Percentiles rank a stretch among this genome's conserved stretches.
phyloP scores from a whole-genome alignment of 1,284 basidiomycete genomes.

The Fomitopsis palustris region DNA sequence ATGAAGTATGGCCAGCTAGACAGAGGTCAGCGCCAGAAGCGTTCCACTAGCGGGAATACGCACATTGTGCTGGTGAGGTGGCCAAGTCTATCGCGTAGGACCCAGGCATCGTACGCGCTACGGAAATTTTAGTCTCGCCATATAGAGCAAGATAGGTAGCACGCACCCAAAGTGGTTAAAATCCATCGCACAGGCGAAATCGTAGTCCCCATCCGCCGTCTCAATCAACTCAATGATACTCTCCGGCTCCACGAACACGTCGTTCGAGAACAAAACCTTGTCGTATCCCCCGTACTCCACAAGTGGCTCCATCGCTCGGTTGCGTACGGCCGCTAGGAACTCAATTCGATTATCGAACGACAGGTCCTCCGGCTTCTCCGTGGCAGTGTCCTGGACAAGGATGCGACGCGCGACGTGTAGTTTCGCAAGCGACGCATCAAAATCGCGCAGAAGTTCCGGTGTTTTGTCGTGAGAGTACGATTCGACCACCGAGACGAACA shows the following conservation, averaged over 20 bases:
- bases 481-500: slow-evolving; percentile 56
- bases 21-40: neutral
- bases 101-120: slow-evolving; percentile 46
- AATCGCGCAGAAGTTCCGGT: slow-evolving; percentile 34
- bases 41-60: neutral
- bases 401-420: slow-evolving; percentile 33
- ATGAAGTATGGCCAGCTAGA: slow-evolving; percentile 48
- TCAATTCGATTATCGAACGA: slow-evolving; percentile 38
- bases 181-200: slow-evolving; percentile 56
- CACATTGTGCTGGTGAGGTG: slow-evolving; percentile 35
- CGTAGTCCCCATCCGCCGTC: slow-evolving; percentile 44
- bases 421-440: slow-evolving; percentile 30
- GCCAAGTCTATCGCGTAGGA: slow-evolving; percentile 38
- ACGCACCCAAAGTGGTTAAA: slow-evolving; percentile 32
- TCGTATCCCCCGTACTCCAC: slow-evolving; percentile 35
- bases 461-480: slow-evolving; percentile 46
- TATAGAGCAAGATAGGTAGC: neutral
- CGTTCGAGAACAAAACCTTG: slow-evolving; percentile 48
- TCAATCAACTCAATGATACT: slow-evolving; percentile 43
- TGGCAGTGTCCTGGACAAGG: slow-evolving; percentile 27
- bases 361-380: slow-evolving; percentile 31
- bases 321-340: slow-evolving; percentile 43
- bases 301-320: slow-evolving; percentile 43
- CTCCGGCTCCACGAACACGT: slow-evolving; percentile 45
- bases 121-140: neutral